Base-by-base conservation (phyloP, 1,139 yeast genomes). In the Pneumocystis wakefieldiae region DNA sequence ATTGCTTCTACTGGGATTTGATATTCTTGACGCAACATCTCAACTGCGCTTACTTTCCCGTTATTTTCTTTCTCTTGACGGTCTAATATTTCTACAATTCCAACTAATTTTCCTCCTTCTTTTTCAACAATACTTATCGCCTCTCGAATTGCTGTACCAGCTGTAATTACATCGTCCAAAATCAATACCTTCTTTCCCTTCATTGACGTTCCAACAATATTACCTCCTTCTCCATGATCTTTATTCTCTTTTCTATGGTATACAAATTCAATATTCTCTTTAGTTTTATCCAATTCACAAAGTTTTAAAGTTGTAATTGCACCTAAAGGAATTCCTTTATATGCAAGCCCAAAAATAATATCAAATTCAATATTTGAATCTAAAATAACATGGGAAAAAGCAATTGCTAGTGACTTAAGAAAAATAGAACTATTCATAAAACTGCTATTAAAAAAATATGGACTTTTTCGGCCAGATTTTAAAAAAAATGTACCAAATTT, bases 221-320 rank as follows among this genome's bases (percentile, higher is more conserved):
- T 82, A 19, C 98, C 98, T 67, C 98, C 98, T 77, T 92, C 98
- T 63, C 98, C 98, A 74, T 92, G 98, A 71, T 91, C 97, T 76
- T 92, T 92, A 80, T 87, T 88, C 76, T 92, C 98, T 77, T 77
- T 77, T 37, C 80, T 73, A 71, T 77, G 77, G 70, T 75, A 77
- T 10, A 79, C 78, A 64, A 76, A 77, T 67, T 74, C 78, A 48
- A 76, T 63, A 60, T 68, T 61, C 12, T 68, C 65, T 48, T 67
- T 70, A 62, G 67, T 66, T 7, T 89, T 62, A 83, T 85, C 66
- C 68, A 90, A 79, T 76, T 92, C 97, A 42, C 94, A 95, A 68
- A 92, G 80, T 75, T 92, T 91, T 64, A 94, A 90, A 64, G 88
- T 89, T 12, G 96, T 89, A 66, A 91, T 82, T 8, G 98, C 96